Evolutionary conservation across 2,329 filamentous ascomycete genomes (phyloP).

Genomic region (Didymella segeticola): DNA sequence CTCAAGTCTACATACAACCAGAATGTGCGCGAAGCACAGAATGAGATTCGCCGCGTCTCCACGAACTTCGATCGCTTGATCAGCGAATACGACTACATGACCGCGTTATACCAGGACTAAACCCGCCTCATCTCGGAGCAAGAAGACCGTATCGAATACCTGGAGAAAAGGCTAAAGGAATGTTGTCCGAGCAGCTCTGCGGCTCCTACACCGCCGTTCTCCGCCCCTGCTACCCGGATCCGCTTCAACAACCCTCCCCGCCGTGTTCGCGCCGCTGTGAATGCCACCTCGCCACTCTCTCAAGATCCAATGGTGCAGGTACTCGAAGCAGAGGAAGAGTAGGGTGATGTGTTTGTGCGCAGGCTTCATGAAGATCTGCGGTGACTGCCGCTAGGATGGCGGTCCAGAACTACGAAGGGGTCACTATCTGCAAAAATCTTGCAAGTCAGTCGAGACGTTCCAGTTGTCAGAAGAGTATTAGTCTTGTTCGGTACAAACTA

Average conservation of each 20-base stretch:
- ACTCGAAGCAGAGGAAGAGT: constrained; percentile 8
- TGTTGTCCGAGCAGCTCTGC: constrained; percentile 3
- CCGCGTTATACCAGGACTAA: constrained; percentile 21
- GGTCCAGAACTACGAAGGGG: not conserved
- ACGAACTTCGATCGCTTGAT: constrained; percentile 17
- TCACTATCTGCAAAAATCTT: not conserved
- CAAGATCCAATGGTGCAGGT: constrained; percentile 8
- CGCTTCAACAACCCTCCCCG: constrained; percentile 19
- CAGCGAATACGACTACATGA: constrained; percentile 24
- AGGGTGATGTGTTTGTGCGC: not conserved
- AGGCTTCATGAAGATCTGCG: no score
- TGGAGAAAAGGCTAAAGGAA: constrained; percentile 39
- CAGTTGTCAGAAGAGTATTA: not conserved
- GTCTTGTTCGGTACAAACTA: not conserved
- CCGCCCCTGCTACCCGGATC: constrained; percentile 22
- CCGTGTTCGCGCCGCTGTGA: not conserved
- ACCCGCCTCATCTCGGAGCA: constrained; percentile 29
- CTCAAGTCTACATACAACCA: constrained; percentile 16
- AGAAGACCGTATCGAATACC: constrained; percentile 37
- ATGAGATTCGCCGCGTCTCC: constrained; percentile 4
- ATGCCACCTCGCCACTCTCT: not conserved
- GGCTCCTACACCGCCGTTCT: constrained; percentile 10
- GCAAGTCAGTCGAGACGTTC: not conserved
- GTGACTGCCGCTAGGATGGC: not conserved
- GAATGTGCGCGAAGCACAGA: constrained; percentile 6